Conservation (phyloP, 345 rosid genomes). For the Tarenaya hassleriana region DNA sequence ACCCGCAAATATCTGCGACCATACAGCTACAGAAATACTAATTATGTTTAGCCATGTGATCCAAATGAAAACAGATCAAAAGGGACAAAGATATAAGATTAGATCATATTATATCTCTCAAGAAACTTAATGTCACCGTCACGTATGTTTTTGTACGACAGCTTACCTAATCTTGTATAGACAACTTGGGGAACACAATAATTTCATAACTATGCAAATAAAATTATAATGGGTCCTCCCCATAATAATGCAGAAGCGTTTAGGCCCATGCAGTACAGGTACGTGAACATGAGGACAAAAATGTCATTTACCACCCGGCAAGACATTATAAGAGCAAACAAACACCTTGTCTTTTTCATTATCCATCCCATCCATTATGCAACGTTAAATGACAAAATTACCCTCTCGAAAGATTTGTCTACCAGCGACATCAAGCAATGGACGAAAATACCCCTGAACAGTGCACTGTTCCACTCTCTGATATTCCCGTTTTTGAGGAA, state of each 20-base stretch:
- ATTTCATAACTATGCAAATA: not conserved
- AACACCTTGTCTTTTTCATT: conserved; percentile 10
- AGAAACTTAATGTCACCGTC: no score
- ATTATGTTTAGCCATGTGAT: not conserved
- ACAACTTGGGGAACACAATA: no score
- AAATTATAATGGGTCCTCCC: not conserved
- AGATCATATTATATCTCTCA: no score
- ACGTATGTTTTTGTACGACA: no score
- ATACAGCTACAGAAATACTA: not conserved
- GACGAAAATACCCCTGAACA: conserved; percentile 35
- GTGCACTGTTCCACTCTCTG: conserved; percentile 4
- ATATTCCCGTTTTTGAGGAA: no score
- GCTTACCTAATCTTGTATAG: no score
- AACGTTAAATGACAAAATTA: not conserved
- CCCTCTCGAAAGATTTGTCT: conserved; percentile 4
- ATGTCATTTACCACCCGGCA: conserved; percentile 6
- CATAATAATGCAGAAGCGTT: conserved; percentile 3
- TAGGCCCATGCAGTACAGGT: conserved; percentile 12
- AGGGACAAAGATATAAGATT: no score
- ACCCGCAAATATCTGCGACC: not conserved
- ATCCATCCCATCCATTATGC: no score
- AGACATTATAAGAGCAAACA: not conserved
- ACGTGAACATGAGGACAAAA: conserved; percentile 19
- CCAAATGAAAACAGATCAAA: no score
- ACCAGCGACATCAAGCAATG: not conserved